These are phyloP conservation scores for Ampelocalamus luodianensis DNA, from an alignment of 176 grass and related monocot species.

Conservation along the genomic window DNA sequence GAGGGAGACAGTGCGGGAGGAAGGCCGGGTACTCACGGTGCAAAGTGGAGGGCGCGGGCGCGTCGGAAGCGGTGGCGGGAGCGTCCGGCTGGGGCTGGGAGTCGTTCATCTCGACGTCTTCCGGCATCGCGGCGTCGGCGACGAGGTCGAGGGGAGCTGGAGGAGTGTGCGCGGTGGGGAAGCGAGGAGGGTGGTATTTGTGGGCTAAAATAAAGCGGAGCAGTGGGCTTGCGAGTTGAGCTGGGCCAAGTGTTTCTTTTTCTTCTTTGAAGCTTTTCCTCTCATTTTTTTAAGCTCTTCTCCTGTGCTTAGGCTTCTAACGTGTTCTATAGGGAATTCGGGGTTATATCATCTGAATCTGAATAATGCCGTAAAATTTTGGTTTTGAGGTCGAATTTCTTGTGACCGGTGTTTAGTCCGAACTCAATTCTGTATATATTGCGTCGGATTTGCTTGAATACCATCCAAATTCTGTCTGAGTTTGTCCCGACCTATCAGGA, in stretches of 20 bases:
- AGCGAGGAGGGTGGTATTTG: not conserved
- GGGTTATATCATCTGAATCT: not conserved
- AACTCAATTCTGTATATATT: not conserved
- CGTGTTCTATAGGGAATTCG: too few relatives aligned
- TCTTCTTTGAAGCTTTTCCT: too few relatives aligned
- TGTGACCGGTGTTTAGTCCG: not conserved
- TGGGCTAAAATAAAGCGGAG: not conserved
- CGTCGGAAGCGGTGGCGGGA: not conserved
- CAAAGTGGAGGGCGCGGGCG: conserved; percentile 18
- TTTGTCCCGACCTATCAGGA: not conserved
- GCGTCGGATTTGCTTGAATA: not conserved
- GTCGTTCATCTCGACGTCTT: conserved; percentile 51
- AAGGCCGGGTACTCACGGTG: conserved; percentile 35
- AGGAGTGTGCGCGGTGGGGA: not conserved
- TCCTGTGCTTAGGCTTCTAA: too few relatives aligned
- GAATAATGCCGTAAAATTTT: not conserved
- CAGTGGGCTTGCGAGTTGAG: not conserved
- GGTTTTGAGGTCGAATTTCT: not conserved
- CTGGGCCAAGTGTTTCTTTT: not conserved
- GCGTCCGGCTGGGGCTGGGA: not conserved
- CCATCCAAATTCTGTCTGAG: not conserved
- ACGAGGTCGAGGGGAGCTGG: conserved; percentile 7
- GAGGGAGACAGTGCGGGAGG: not conserved
- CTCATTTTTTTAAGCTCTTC: too few relatives aligned
- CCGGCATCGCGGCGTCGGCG: conserved; percentile 40